phyloP scores from a whole-genome alignment of 306 rosid species.

The Sindora glabra region DNA sequence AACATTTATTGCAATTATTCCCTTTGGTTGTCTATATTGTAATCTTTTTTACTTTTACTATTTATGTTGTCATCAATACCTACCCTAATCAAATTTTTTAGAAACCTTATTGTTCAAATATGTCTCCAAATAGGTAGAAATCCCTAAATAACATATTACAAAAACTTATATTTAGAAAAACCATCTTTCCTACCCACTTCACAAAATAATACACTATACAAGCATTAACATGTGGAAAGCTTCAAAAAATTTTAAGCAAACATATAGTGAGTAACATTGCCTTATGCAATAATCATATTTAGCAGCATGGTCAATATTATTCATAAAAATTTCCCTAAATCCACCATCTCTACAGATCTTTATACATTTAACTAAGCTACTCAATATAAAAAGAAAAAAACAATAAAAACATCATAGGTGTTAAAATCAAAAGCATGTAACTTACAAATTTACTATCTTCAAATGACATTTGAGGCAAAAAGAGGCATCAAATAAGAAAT shows the following conservation, averaged over 20 bases:
- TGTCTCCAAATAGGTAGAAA: not conserved
- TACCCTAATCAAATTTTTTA: not conserved
- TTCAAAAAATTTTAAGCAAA: too few species aligned
- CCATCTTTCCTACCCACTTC: too few species aligned
- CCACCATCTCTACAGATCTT: conserved; percentile 71
- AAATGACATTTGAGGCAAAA: too few species aligned
- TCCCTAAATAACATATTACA: not conserved
- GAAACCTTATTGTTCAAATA: not conserved
- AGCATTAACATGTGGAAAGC: too few species aligned
- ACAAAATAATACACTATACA: too few species aligned
- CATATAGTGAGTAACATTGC: conserved; percentile 33
- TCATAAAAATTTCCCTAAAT: conserved; percentile 84
- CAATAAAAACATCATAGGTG: too few species aligned
- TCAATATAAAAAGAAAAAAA: too few species aligned
- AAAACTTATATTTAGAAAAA: too few species aligned
- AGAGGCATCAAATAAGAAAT: too few species aligned
- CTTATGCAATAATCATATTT: conserved; percentile 80
- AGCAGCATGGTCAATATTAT: conserved; percentile 64
- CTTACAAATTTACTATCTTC: too few species aligned
- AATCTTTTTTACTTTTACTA: not conserved
- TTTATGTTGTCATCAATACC: not conserved
- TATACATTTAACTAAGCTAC: conserved; percentile 58
- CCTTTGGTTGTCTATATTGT: not conserved
- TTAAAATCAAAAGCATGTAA: too few species aligned
- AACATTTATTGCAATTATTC: not conserved